phyloP scores from a whole-genome alignment of 768 basidiomycete species.

The Serendipita sp. region DNA sequence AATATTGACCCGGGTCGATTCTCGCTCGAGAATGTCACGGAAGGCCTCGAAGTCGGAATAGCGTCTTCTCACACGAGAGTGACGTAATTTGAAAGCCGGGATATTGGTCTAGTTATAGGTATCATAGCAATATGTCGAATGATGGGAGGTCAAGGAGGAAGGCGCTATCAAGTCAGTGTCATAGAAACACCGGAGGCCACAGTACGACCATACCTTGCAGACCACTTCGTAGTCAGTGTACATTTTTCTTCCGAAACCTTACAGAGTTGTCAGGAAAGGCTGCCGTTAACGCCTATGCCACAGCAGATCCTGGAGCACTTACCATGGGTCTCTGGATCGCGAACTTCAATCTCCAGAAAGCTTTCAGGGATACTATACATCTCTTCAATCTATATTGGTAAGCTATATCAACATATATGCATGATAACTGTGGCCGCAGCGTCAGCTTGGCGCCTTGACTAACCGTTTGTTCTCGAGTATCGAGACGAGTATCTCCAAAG shows the following conservation, averaged over 20 bases:
- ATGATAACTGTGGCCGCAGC: constrained; percentile 18
- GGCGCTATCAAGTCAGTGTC: background rate
- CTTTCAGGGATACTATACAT: constrained; percentile 97
- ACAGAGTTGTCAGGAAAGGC: background rate
- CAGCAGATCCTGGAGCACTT: constrained; percentile 13
- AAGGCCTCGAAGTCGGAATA: constrained; percentile 95
- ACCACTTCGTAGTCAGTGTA: constrained; percentile 99
- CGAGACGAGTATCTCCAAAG: constrained; percentile 25
- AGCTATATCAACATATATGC: constrained; percentile 14
- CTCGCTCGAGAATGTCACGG: constrained; percentile 92
- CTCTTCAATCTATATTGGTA: constrained; percentile 63
- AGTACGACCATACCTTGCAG: constrained; percentile 54
- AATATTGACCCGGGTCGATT: constrained; percentile 94
- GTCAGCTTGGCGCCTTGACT: constrained; percentile 5
- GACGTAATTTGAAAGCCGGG: constrained; percentile 94
- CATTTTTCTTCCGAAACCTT: constrained; percentile 96
- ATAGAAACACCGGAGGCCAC: background rate
- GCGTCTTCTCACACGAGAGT: constrained; percentile 72
- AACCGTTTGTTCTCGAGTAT: constrained; percentile 26
- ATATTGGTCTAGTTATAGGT: constrained; percentile 71
- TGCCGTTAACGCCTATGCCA: background rate
- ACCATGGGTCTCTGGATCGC: constrained; percentile 97
- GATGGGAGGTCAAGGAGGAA: background rate
- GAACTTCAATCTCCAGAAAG: constrained; percentile 92
- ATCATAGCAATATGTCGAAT: background rate